Base-by-base conservation (phyloP, 805 yeast species). In the Saturnispora gosingensis region DNA sequence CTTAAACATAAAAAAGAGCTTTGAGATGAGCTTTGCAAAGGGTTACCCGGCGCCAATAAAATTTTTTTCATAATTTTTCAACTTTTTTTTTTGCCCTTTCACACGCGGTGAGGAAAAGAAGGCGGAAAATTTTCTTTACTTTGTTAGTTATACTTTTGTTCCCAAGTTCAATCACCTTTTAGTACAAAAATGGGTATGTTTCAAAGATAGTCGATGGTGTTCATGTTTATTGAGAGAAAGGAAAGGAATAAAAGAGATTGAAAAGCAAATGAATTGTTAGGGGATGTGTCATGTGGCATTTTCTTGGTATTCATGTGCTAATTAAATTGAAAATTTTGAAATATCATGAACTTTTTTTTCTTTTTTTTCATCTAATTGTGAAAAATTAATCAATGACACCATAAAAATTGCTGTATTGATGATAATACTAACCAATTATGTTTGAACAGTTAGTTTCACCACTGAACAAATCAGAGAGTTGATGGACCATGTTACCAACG, bases 401-500 rank as follows among this genome's bases (percentile, higher is more conserved):
- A 25, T 25, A 25, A 25, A 25, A 25, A 25, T 7, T 5, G 9
- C 9, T 25, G 2, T 25, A 25, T 25, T 30, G 5, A 30, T 30
- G 34, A 30, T 7, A n/a, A 18, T 53, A 53, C 56, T 53, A 53
- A 53, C 56, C 45, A 44, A 13, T 16, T 15, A 13, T 20, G 4
- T 36, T 51, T 20, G 24, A 43, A 44, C 56, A 72, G 77, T 73
- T 72, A 72, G 72, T 69, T 78, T 78, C 80, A 78, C 83, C 71
- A 80, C 77, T 73, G 82, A 78, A 77, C 97, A 93, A 81, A 91
- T 93, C 85, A 95, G 99, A 81, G 89, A 77, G 72, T 84, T 91
- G 78, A 91, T 91, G 99, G 98, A 93, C 95, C 85, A 85, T 79
- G 97, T 90, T 82, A 85, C 97, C 77, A 91, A 91, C 74, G 97